Evolutionary conservation across 495 filamentous ascomycete genomes (phyloP).

Genomic region (Rhizodiscina lignyota): DNA sequence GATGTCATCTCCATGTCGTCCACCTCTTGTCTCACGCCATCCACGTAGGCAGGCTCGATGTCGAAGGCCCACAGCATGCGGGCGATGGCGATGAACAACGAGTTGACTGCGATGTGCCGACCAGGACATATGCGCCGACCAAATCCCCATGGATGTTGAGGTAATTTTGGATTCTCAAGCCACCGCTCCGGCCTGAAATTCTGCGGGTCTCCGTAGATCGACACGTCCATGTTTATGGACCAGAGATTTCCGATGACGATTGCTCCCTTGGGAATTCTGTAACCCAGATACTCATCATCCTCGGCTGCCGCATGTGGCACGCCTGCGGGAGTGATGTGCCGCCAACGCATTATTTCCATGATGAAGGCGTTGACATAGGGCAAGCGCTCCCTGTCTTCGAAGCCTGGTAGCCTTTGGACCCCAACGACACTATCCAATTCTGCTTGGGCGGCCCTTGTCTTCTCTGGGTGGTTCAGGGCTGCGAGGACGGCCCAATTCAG

Average conservation of each 20-base stretch:
- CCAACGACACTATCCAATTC: constrained; percentile 40
- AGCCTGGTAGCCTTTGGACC: constrained; percentile 14
- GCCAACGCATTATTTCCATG: constrained; percentile 30
- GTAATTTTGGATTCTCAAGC: not conserved
- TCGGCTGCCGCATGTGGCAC: constrained; percentile 37
- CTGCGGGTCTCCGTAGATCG: not conserved
- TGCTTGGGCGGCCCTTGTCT: too few species aligned
- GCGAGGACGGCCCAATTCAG: too few species aligned
- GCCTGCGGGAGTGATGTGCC: constrained; percentile 21
- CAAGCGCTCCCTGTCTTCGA: constrained; percentile 19
- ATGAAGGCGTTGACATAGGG: constrained; percentile 29
- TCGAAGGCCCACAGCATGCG: too few species aligned
- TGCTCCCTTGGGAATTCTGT: constrained; percentile 30
- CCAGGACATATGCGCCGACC: too few species aligned
- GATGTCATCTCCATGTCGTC: too few species aligned
- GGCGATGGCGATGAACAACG: too few species aligned
- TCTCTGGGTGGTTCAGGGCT: too few species aligned
- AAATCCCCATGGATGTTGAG: too few species aligned
- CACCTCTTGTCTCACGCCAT: too few species aligned
- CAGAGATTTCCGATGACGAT: constrained; percentile 25
- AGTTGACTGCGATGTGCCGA: too few species aligned
- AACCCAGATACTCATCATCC: constrained; percentile 29
- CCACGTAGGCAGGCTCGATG: too few species aligned
- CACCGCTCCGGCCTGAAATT: constrained; percentile 1
- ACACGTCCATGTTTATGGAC: constrained; percentile 4